phyloP scores from a whole-genome alignment of 164 flowering plant genomes.

The Tinospora cordifolia region DNA sequence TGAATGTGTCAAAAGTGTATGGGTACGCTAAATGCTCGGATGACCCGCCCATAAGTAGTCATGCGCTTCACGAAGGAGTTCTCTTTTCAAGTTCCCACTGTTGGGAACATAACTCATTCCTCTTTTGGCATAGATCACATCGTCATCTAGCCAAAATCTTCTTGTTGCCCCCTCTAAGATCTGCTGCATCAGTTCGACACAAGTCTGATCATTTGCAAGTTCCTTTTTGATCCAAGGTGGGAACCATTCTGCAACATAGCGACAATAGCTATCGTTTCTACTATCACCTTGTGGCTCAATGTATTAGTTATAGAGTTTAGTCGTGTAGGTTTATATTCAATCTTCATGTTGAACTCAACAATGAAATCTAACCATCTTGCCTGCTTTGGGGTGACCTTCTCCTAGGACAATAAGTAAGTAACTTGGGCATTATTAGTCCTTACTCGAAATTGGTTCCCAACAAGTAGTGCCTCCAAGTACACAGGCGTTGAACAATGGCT shows the following conservation, averaged over 20 bases:
- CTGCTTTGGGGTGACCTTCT: too few relatives aligned
- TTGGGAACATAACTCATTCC: background rate
- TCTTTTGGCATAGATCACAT: conserved; percentile 1
- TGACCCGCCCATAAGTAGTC: background rate
- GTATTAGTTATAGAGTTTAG: conserved; percentile 12
- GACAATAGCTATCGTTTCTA: background rate
- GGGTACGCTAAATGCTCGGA: too few relatives aligned
- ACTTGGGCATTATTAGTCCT: too few relatives aligned
- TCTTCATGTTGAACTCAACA: too few relatives aligned
- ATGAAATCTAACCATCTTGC: too few relatives aligned
- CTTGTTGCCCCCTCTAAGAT: background rate
- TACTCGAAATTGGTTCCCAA: too few relatives aligned
- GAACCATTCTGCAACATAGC: background rate
- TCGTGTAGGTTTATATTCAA: background rate
- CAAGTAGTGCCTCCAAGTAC: too few relatives aligned
- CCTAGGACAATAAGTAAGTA: too few relatives aligned
- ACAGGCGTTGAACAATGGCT: too few relatives aligned
- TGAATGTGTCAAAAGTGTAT: too few relatives aligned
- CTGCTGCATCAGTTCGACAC: too few relatives aligned
- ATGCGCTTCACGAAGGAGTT: conserved; percentile 16
- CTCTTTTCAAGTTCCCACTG: background rate
- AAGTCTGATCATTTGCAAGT: background rate
- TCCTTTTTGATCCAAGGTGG: background rate
- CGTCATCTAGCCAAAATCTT: background rate
- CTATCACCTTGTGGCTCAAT: conserved; percentile 10